Evolutionary conservation across 805 yeast genomes (phyloP).

Genomic region (Kluyveromyces siamensis): DNA sequence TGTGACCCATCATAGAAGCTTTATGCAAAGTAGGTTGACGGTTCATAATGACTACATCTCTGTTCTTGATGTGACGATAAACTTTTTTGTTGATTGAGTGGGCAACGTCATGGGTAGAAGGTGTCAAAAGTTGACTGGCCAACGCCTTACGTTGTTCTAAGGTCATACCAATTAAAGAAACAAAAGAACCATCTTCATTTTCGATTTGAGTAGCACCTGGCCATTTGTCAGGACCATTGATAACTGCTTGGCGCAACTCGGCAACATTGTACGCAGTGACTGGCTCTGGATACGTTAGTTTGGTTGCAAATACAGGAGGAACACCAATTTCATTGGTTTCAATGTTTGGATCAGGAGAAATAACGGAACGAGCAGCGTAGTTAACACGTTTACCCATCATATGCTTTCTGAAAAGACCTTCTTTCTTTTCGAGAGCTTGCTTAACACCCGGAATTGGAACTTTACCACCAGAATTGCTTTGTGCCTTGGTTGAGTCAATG

Average conservation of each 20-base stretch:
- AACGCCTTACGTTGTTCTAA: slow-evolving; percentile 88
- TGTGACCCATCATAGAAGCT: slow-evolving; percentile 99
- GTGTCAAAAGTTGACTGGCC: slow-evolving; percentile 91
- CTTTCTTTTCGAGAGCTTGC: slow-evolving; percentile 96
- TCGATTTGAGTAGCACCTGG: slow-evolving; percentile 97
- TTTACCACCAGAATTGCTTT: slow-evolving; percentile 56
- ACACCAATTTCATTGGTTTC: slow-evolving; percentile 98
- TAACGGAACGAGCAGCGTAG: slow-evolving; percentile 97
- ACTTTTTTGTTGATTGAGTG: slow-evolving; percentile 82
- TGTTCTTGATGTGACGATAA: slow-evolving; percentile 85
- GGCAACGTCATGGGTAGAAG: slow-evolving; percentile 49
- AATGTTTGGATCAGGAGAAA: slow-evolving; percentile 96
- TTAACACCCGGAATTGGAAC: slow-evolving; percentile 88
- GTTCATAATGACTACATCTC: slow-evolving; percentile 95
- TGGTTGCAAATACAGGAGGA: slow-evolving; percentile 96
- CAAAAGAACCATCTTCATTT: slow-evolving; percentile 84
- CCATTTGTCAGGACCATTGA: slow-evolving; percentile 97
- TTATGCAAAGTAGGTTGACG: slow-evolving; percentile 99
- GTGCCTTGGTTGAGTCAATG: slow-evolving; percentile 85
- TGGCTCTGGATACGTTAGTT: slow-evolving; percentile 96
- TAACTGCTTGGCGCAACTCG: slow-evolving; percentile 87
- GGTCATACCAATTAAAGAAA: slow-evolving; percentile 81
- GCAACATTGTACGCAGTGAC: slow-evolving; percentile 88
- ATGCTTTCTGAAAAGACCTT: slow-evolving; percentile 95
- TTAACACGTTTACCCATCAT: slow-evolving; percentile 99